Evolutionary conservation across 2,329 filamentous ascomycete genomes (phyloP).

Genomic region (Periconia sp.): DNA sequence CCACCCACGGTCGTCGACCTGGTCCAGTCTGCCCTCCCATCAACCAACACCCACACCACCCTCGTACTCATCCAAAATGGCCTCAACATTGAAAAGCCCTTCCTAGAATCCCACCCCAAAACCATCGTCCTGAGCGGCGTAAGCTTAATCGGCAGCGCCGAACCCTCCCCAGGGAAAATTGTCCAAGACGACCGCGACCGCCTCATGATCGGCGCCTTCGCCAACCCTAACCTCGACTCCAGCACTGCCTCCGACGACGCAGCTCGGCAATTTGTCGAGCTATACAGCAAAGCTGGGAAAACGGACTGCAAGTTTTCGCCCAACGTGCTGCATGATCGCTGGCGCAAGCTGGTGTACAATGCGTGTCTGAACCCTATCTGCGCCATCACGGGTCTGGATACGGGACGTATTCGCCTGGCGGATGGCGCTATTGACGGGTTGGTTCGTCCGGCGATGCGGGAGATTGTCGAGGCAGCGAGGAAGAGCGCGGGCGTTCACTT

Average conservation of each 20-base stretch:
- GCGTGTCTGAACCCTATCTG: conserved; percentile 57
- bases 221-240: conserved; percentile 34
- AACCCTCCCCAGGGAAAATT: conserved; percentile 51
- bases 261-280: conserved; percentile 48
- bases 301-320: conserved; percentile 46
- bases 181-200: conserved; percentile 56
- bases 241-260: conserved; percentile 23
- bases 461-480: conserved; percentile 52
- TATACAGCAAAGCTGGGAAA: conserved; percentile 53
- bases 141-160: conserved; percentile 55
- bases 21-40: conserved; percentile 55
- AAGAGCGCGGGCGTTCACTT: conserved; percentile 48
- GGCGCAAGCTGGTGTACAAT: conserved; percentile 57
- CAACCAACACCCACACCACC: conserved; percentile 49
- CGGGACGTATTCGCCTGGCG: conserved; percentile 52
- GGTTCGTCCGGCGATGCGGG: conserved; percentile 56
- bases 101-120: conserved; percentile 53
- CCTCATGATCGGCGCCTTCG: conserved; percentile 55
- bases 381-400: conserved; percentile 55
- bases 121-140: conserved; percentile 59
- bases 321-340: conserved; percentile 49
- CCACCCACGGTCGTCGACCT: conserved; percentile 52
- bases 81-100: conserved; percentile 62
- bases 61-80: conserved; percentile 65
- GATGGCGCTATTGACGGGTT: conserved; percentile 50